Conservation (phyloP, 2,329 filamentous ascomycete species). For the Neophaeococcomyces aloes region DNA sequence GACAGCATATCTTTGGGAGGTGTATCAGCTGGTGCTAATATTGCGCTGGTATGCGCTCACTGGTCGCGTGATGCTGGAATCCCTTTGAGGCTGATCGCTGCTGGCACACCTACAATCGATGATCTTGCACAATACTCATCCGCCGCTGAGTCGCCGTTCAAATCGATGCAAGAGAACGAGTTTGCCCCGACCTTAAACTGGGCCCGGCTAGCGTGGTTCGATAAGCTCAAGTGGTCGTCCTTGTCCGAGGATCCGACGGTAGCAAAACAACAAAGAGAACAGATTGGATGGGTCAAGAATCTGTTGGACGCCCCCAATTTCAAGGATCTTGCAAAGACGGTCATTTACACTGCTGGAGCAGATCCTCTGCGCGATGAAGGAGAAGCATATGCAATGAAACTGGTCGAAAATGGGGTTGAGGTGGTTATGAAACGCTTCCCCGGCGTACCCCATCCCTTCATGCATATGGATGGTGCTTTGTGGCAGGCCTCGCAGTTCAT, state of each 20-base stretch:
- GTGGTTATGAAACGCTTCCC: slow-evolving; percentile 34
- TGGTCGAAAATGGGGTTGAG: slow-evolving; percentile 34
- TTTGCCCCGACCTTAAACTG: slow-evolving; percentile 37
- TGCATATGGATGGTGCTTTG: slow-evolving; percentile 34
- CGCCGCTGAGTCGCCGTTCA: slow-evolving; percentile 30
- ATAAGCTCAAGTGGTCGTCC: slow-evolving; percentile 26
- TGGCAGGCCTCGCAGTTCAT: slow-evolving; percentile 26
- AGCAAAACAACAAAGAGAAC: slow-evolving; percentile 15
- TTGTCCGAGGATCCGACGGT: slow-evolving; percentile 15
- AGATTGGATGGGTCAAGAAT: neutral
- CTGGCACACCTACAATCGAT: slow-evolving; percentile 34
- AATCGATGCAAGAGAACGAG: slow-evolving; percentile 34
- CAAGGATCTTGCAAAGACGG: slow-evolving; percentile 34
- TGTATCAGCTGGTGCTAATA: slow-evolving; percentile 31
- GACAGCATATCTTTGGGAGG: slow-evolving; percentile 36
- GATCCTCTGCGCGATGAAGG: slow-evolving; percentile 45
- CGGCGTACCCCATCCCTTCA: slow-evolving; percentile 31
- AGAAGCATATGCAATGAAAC: slow-evolving; percentile 40
- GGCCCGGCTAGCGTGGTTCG: slow-evolving; percentile 35
- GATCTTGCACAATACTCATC: slow-evolving; percentile 31
- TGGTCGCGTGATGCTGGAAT: slow-evolving; percentile 32
- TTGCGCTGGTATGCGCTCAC: slow-evolving; percentile 26
- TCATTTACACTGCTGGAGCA: slow-evolving; percentile 34
- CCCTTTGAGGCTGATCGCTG: slow-evolving; percentile 30
- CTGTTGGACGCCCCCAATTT: slow-evolving; percentile 2